Evolutionary conservation across 805 yeast species (phyloP).

Genomic region (Candida quercuum): DNA sequence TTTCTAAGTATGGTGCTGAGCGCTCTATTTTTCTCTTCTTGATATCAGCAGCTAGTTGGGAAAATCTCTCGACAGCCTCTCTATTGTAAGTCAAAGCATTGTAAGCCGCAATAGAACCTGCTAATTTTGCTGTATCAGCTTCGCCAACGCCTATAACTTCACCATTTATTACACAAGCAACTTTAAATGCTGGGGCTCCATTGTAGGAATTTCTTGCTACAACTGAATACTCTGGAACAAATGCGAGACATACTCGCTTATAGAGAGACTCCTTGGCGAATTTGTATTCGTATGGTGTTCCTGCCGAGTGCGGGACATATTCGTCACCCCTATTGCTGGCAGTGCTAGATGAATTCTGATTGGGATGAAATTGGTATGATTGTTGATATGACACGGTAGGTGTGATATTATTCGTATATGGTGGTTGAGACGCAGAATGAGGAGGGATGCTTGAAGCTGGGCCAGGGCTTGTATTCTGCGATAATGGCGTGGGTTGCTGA

Average conservation of each 20-base stretch:
- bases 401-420: no score
- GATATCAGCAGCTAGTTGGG: background rate
- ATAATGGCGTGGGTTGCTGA: no score
- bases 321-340: no score
- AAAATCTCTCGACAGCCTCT: background rate
- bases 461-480: no score
- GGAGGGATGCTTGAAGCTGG: no score
- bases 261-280: background rate
- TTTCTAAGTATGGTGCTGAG: background rate
- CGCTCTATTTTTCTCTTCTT: background rate
- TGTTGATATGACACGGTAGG: no score
- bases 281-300: background rate
- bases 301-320: no score
- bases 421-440: no score
- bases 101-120: background rate
- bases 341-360: no score
- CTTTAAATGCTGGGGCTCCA: constrained; percentile 39
- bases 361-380: no score
- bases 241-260: background rate
- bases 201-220: background rate
- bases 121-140: background rate
- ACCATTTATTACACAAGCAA: constrained; percentile 59
- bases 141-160: background rate
- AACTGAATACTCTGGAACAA: background rate
- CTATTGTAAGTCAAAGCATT: background rate